Conservation (phyloP, 345 rosid genomes). For the Viola odorata region DNA sequence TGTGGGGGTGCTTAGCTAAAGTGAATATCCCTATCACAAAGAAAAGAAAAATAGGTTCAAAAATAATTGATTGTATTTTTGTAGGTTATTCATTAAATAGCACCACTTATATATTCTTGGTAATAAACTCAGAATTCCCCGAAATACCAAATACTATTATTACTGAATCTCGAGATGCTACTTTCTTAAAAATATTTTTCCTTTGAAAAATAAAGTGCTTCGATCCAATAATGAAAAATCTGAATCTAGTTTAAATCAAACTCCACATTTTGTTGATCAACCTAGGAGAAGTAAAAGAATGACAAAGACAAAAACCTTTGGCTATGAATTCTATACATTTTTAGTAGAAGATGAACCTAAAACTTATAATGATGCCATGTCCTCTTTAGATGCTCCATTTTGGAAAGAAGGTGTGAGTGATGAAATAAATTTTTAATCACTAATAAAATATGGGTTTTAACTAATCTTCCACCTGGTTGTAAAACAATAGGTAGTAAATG, state of each 20-base stretch:
- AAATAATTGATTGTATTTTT: neutral
- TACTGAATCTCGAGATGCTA: neutral
- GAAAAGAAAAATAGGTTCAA: neutral
- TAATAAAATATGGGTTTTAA: conserved; percentile 2
- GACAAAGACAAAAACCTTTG: neutral
- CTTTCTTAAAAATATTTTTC: neutral
- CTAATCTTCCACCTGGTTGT: neutral
- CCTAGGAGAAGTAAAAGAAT: neutral
- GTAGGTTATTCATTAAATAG: conserved; percentile 2
- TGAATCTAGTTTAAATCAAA: neutral
- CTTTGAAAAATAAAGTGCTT: neutral
- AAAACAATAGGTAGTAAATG: conserved; percentile 3
- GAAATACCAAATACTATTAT: neutral
- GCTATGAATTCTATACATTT: neutral
- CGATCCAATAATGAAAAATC: neutral
- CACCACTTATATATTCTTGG: neutral
- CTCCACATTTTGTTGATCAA: neutral
- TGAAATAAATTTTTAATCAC: neutral
- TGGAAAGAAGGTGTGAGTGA: neutral
- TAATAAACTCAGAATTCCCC: neutral
- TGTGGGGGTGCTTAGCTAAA: conserved; percentile 4
- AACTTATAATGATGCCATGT: neutral
- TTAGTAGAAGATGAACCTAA: neutral
- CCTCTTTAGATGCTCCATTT: neutral
- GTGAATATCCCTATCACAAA: neutral